phyloP scores from a whole-genome alignment of 768 basidiomycete genomes.

The Stropharia rugosoannulata region DNA sequence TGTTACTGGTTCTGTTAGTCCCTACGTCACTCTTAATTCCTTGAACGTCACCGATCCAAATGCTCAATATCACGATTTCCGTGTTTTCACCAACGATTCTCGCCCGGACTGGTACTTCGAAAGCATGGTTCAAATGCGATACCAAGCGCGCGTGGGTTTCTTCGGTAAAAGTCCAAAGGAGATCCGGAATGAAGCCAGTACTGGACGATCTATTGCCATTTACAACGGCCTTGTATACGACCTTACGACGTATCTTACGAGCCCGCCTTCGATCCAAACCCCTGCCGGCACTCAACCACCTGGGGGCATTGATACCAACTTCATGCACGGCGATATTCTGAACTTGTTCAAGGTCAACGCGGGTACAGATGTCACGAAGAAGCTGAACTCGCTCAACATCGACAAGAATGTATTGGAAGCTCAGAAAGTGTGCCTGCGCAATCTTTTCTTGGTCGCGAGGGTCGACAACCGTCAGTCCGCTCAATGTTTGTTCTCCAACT shows the following conservation, averaged over 20 bases:
- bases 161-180: slow-evolving; percentile 79
- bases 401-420: slow-evolving; percentile 57
- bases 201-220: slow-evolving; percentile 72
- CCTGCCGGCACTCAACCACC: slow-evolving; percentile 48
- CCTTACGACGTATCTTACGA: slow-evolving; percentile 74
- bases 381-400: slow-evolving; percentile 61
- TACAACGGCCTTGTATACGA: slow-evolving; percentile 89
- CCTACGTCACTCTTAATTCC: slow-evolving; percentile 77
- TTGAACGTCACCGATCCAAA: slow-evolving; percentile 77
- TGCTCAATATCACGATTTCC: slow-evolving; percentile 93
- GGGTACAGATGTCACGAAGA: slow-evolving; percentile 81
- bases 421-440: slow-evolving; percentile 89
- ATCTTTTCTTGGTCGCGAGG: slow-evolving; percentile 89
- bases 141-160: slow-evolving; percentile 85
- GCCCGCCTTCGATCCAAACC: slow-evolving; percentile 54
- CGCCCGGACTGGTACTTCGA: slow-evolving; percentile 99
- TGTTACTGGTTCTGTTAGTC: slow-evolving; percentile 74
- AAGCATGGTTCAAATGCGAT: slow-evolving; percentile 91
- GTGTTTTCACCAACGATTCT: slow-evolving; percentile 81
- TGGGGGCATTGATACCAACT: slow-evolving; percentile 43
- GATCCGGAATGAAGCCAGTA: slow-evolving; percentile 66
- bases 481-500: slow-evolving; percentile 88
- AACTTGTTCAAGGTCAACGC: slow-evolving; percentile 74
- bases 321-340: slow-evolving; percentile 72
- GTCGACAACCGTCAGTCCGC: slow-evolving; percentile 91